Conservation (phyloP, 1,284 basidiomycete species). For the Apiotrichum domesticum region DNA sequence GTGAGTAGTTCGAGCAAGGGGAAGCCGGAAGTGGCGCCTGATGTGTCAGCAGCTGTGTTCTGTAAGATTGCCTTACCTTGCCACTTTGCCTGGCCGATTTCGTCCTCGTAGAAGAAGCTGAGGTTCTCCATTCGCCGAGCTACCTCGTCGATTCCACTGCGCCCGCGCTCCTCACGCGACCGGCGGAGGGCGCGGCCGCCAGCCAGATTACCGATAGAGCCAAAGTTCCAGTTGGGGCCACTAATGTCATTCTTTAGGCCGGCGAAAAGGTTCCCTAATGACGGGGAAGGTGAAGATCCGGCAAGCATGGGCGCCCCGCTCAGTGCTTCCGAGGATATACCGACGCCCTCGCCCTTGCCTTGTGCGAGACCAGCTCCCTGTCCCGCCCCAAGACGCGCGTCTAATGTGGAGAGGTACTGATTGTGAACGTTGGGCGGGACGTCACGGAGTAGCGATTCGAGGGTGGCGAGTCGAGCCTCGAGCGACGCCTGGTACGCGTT, state of each 20-base stretch:
- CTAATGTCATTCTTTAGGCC: constrained; percentile 7
- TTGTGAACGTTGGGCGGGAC: constrained; percentile 48
- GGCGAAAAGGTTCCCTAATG: constrained; percentile 4
- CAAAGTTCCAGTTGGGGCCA: not conserved
- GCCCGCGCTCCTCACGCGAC: constrained; percentile 13
- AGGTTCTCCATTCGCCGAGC: constrained; percentile 42
- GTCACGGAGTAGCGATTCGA: constrained; percentile 45
- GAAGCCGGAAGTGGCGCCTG: constrained; percentile 77
- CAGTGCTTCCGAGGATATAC: constrained; percentile 35
- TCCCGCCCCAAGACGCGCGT: constrained; percentile 40
- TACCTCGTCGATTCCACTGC: constrained; percentile 31
- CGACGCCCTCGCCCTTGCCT: constrained; percentile 36
- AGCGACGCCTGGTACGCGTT: constrained; percentile 29
- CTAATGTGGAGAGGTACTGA: constrained; percentile 42
- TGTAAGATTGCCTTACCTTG: constrained; percentile 36
- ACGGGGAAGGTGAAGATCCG: not conserved
- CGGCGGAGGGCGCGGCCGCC: constrained; percentile 9
- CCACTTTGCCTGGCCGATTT: constrained; percentile 49
- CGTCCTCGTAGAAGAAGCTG: constrained; percentile 48
- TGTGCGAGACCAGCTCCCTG: constrained; percentile 39
- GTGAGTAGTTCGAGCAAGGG: constrained; percentile 71
- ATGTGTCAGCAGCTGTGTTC: constrained; percentile 5
- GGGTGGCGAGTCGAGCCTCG: constrained; percentile 44
- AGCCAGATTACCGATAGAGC: constrained; percentile 5
- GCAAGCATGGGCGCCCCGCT: constrained; percentile 12